Conservation (phyloP, 805 yeast genomes). For the Wickerhamiella spandovensis region DNA sequence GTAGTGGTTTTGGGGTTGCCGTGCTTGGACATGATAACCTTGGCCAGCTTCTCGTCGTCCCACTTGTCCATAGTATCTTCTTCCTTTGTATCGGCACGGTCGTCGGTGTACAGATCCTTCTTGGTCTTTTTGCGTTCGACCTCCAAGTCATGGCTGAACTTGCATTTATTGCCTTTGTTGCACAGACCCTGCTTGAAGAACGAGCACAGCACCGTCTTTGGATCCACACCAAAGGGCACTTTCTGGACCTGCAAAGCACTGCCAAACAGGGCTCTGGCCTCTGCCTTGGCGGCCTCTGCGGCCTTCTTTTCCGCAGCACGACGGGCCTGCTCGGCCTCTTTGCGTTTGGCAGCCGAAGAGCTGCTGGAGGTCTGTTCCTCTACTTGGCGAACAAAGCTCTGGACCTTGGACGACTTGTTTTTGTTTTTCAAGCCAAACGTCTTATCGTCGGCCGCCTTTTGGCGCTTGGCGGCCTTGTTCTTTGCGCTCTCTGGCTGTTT, state of each 20-base stretch:
- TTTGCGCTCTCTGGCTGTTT: slow-evolving; percentile 44
- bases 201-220: slow-evolving; percentile 83
- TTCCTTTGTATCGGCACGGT: slow-evolving; percentile 48
- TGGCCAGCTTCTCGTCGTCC: slow-evolving; percentile 91
- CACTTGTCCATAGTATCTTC: slow-evolving; percentile 87
- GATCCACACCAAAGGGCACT: slow-evolving; percentile 95
- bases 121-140: slow-evolving; percentile 80
- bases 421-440: slow-evolving; percentile 94
- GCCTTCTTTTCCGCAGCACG: slow-evolving; percentile 74
- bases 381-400: slow-evolving; percentile 54
- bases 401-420: slow-evolving; percentile 86
- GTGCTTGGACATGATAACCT: slow-evolving; percentile 78
- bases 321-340: slow-evolving; percentile 60
- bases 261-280: slow-evolving; percentile 67
- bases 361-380: slow-evolving; percentile 46
- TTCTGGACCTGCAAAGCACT: slow-evolving; percentile 58
- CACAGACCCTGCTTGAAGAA: slow-evolving; percentile 79
- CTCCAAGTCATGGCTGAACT: slow-evolving; percentile 78
- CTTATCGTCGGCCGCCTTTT: slow-evolving; percentile 61
- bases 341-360: slow-evolving; percentile 44
- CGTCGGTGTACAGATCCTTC: slow-evolving; percentile 87
- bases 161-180: slow-evolving; percentile 55
- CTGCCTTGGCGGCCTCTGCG: slow-evolving; percentile 76
- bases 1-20: slow-evolving; percentile 92
- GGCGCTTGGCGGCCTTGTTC: slow-evolving; percentile 41